These are phyloP conservation scores for Cucurbita argyrosperma DNA, from an alignment of 306 rosid genomes.

Conservation along the genomic window DNA sequence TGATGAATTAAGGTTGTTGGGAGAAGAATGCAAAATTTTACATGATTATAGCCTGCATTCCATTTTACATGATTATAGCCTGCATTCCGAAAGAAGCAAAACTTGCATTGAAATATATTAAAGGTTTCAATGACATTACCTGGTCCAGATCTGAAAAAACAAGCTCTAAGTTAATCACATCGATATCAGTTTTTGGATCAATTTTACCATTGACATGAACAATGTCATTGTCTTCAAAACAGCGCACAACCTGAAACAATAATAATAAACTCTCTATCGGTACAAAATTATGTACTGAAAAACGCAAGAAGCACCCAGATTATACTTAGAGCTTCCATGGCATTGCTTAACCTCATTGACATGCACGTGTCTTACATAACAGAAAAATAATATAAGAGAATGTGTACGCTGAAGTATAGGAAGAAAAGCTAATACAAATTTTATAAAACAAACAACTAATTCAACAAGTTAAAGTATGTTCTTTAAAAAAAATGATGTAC, in stretches of 20 bases:
- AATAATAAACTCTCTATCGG: constrained; percentile 12
- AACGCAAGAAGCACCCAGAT: neutral
- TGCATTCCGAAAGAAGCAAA: neutral
- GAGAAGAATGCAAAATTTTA: neutral
- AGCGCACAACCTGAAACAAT: constrained; percentile 60
- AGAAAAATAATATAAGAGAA: neutral
- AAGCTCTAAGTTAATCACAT: constrained; percentile 89
- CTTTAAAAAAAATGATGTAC: neutral
- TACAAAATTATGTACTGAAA: neutral
- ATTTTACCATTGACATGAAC: constrained; percentile 88
- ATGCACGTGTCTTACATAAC: neutral
- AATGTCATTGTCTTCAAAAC: constrained; percentile 91
- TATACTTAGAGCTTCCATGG: neutral
- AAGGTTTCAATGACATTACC: constrained; percentile 36
- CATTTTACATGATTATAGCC: neutral
- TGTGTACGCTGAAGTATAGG: neutral
- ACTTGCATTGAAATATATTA: neutral
- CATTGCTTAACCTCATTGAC: neutral
- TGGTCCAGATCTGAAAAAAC: constrained; percentile 90
- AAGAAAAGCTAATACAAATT: neutral
- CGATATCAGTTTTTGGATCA: constrained; percentile 83
- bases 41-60: neutral
- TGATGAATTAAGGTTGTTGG: neutral
- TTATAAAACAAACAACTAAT: neutral
- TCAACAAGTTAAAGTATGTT: neutral